A percentile compares a stretch with the other conserved stretches of the same genome.
These are phyloP conservation scores for Pythium phragmitis DNA, from an alignment of 352 stramenopile species.

Conservation along the genomic window DNA sequence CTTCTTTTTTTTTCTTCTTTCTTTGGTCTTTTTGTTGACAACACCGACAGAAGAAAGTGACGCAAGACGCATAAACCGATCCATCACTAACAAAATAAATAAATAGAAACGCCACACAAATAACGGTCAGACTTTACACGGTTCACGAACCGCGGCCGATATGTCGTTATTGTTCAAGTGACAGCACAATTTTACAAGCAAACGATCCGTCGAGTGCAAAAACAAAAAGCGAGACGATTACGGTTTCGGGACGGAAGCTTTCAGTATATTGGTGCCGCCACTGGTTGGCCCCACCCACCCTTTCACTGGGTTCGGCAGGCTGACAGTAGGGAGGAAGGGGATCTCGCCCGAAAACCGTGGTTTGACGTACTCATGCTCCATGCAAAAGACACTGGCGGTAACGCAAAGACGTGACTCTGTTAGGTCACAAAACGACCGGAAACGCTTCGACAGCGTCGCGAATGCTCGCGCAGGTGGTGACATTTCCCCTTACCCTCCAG, in stretches of 20 bases:
- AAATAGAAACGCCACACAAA: neutral
- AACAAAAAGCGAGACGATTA: neutral
- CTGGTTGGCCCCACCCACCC: no score
- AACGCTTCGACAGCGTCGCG: neutral
- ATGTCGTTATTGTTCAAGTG: conserved; percentile 13
- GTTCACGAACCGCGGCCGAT: conserved; percentile 1
- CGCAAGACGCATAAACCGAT: neutral
- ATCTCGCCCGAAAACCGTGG: no score
- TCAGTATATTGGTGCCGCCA: neutral
- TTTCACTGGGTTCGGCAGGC: no score
- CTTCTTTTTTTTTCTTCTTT: neutral
- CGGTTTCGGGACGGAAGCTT: neutral
- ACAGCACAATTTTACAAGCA: conserved; percentile 5
- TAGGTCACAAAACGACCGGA: neutral
- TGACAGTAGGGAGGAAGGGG: neutral
- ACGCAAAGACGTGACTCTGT: neutral
- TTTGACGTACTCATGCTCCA: no score
- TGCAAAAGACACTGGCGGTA: no score
- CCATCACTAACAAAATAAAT: neutral
- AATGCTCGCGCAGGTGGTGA: neutral
- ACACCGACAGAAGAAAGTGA: neutral
- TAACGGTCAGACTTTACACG: neutral
- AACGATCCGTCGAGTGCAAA: conserved; percentile 1
- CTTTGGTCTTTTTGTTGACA: neutral
- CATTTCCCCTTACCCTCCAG: conserved; percentile 11